phyloP scores from a whole-genome alignment of 2,329 filamentous ascomycete species.

The Fusarium poae region DNA sequence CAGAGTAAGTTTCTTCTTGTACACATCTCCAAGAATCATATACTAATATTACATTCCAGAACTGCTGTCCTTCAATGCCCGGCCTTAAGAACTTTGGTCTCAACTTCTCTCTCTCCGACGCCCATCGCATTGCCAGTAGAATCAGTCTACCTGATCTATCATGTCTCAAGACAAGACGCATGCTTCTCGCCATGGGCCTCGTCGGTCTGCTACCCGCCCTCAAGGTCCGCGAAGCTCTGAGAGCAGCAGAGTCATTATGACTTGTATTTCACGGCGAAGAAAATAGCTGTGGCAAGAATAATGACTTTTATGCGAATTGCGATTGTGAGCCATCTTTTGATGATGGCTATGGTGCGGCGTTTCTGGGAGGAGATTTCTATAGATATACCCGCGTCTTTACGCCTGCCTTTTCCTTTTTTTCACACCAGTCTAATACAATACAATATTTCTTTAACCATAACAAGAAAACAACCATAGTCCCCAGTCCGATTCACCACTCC shows the following conservation, averaged over 20 bases:
- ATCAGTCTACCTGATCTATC: slow-evolving; percentile 46
- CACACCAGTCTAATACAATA: slow-evolving; percentile 38
- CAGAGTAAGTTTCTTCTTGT: slow-evolving; percentile 33
- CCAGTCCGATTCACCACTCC: slow-evolving; percentile 26
- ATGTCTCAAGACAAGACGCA: slow-evolving; percentile 48
- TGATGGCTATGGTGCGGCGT: slow-evolving; percentile 15
- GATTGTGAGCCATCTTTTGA: slow-evolving; percentile 32
- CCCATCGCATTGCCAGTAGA: slow-evolving; percentile 28
- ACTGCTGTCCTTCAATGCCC: slow-evolving; percentile 37
- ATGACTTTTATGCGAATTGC: slow-evolving; percentile 33
- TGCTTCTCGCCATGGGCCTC: slow-evolving; percentile 51
- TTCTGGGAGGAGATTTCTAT: slow-evolving; percentile 47
- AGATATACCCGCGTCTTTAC: slow-evolving; percentile 46
- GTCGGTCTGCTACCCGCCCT: slow-evolving; percentile 48
- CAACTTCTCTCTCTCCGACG: slow-evolving; percentile 41
- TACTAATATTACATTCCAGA: slow-evolving; percentile 27
- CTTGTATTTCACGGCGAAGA: slow-evolving; percentile 14
- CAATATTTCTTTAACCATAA: slow-evolving; percentile 13
- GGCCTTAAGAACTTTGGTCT: slow-evolving; percentile 38
- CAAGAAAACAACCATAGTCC: slow-evolving; percentile 2
- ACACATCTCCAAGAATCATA: not conserved
- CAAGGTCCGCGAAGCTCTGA: slow-evolving; percentile 40
- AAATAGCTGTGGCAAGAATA: slow-evolving; percentile 5
- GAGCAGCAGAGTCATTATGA: slow-evolving; percentile 45
- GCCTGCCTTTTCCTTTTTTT: slow-evolving; percentile 36